These are phyloP conservation scores for Kodamaea anthophila DNA, from an alignment of 1,139 yeast species.

Conservation along the genomic window DNA sequence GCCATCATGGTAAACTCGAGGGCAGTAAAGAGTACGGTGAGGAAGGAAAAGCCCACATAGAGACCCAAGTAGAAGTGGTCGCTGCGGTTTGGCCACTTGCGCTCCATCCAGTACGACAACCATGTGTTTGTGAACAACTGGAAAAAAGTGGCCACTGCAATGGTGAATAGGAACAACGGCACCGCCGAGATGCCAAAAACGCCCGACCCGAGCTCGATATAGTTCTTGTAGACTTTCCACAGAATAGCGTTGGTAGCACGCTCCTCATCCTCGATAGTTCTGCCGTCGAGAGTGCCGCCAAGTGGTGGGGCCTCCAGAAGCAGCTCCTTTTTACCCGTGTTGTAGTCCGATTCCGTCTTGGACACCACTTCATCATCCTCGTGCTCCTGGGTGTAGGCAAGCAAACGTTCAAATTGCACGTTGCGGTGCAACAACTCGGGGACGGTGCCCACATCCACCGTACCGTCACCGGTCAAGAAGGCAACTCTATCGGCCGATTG, in stretches of 20 bases:
- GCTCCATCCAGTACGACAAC: slow-evolving; percentile 35
- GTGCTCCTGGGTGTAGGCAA: slow-evolving; percentile 20
- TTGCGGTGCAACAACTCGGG: slow-evolving; percentile 22
- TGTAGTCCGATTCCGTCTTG: slow-evolving; percentile 7
- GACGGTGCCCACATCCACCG: slow-evolving; percentile 28
- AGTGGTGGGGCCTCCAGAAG: background rate
- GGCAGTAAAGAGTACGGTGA: slow-evolving; percentile 43
- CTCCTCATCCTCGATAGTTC: slow-evolving; percentile 33
- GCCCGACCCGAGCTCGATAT: slow-evolving; percentile 56
- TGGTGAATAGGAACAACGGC: slow-evolving; percentile 21
- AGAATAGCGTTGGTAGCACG: slow-evolving; percentile 32
- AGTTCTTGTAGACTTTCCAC: slow-evolving; percentile 32
- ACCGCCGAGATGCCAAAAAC: slow-evolving; percentile 28
- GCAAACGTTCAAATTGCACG: slow-evolving; percentile 21
- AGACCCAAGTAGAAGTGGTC: slow-evolving; percentile 24
- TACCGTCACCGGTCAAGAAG: slow-evolving; percentile 30
- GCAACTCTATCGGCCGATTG: slow-evolving; percentile 29
- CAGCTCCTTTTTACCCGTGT: background rate
- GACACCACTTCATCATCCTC: slow-evolving; percentile 7
- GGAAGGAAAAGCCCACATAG: slow-evolving; percentile 24
- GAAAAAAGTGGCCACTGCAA: slow-evolving; percentile 19
- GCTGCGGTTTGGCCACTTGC: slow-evolving; percentile 16
- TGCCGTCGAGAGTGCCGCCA: slow-evolving; percentile 12
- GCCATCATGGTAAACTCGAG: slow-evolving; percentile 51
- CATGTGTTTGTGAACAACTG: slow-evolving; percentile 29